These are phyloP conservation scores for Trametes meyenii DNA, from an alignment of 768 basidiomycete genomes.

Conservation along the genomic window DNA sequence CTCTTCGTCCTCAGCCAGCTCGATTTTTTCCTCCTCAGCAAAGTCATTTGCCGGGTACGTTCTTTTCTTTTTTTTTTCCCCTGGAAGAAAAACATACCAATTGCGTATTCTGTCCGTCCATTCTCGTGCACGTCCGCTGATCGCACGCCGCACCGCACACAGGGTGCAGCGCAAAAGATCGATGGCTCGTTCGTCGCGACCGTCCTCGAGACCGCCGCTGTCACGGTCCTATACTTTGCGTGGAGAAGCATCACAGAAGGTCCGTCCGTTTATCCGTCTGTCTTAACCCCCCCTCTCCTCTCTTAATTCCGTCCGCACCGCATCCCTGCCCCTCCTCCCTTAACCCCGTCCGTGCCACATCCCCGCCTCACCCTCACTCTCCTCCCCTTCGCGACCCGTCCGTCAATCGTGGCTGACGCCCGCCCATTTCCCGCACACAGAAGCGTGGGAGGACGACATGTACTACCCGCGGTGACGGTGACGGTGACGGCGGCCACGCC, in stretches of 20 bases:
- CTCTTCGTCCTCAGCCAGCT: constrained; percentile 83
- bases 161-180: constrained; percentile 68
- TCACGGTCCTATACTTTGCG: constrained; percentile 70
- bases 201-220: constrained; percentile 74
- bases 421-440: constrained; percentile 25
- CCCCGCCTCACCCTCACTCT: no score
- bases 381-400: not conserved
- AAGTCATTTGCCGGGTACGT: constrained; percentile 72
- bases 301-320: not conserved
- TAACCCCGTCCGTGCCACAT: no score
- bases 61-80: not conserved
- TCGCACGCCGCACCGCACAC: not conserved
- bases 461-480: constrained; percentile 42
- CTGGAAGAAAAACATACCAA: no score
- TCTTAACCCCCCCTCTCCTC: not conserved
- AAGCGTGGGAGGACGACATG: constrained; percentile 51
- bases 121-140: not conserved
- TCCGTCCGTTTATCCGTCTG: constrained; percentile 36
- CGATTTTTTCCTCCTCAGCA: constrained; percentile 78
- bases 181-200: constrained; percentile 91
- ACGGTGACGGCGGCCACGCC: not conserved
- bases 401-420: not conserved
- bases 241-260: constrained; percentile 93
- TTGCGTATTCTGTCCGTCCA: not conserved
- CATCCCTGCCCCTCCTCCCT: no score